These are phyloP conservation scores for Globisporangium paroecandrum DNA, from an alignment of 352 stramenopile species.

Conservation along the genomic window DNA sequence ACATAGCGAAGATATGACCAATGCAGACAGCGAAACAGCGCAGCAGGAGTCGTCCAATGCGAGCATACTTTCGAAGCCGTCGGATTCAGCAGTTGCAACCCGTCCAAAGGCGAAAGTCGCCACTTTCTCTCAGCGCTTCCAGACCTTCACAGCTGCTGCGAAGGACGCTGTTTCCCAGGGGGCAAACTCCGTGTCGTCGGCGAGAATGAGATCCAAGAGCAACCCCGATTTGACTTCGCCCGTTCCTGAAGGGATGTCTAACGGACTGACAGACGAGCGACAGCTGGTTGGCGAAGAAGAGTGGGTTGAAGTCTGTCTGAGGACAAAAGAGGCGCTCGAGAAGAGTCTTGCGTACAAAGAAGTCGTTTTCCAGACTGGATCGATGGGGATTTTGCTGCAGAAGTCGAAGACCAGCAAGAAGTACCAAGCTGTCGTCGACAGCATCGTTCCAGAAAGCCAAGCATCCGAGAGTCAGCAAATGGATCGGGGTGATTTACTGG, in stretches of 20 bases:
- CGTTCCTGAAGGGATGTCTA: conserved; percentile 4
- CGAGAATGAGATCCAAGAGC: conserved; percentile 17
- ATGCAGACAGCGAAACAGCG: not conserved
- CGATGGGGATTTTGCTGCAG: conserved; percentile 80
- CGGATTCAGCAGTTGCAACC: not conserved
- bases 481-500: conserved; percentile 63
- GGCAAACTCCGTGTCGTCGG: conserved; percentile 20
- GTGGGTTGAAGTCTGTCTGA: conserved; percentile 71
- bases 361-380: conserved; percentile 62
- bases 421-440: conserved; percentile 77
- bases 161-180: conserved; percentile 56
- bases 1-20: conserved; percentile 34
- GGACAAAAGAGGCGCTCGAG: conserved; percentile 42
- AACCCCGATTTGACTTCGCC: conserved; percentile 14
- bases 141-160: conserved; percentile 60
- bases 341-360: conserved; percentile 58
- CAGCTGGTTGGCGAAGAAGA: conserved; percentile 53
- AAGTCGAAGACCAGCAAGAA: conserved; percentile 60
- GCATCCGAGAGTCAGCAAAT: conserved; percentile 67
- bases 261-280: conserved; percentile 29
- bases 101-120: conserved; percentile 31
- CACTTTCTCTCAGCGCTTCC: conserved; percentile 60
- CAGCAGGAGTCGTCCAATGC: not conserved
- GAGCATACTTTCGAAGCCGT: not conserved
- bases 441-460: conserved; percentile 75